Evolutionary conservation across 2,329 filamentous ascomycete species (phyloP), one percentile per base, ranked within the genome.

Genomic region (Hypomyces rosellus): DNA sequence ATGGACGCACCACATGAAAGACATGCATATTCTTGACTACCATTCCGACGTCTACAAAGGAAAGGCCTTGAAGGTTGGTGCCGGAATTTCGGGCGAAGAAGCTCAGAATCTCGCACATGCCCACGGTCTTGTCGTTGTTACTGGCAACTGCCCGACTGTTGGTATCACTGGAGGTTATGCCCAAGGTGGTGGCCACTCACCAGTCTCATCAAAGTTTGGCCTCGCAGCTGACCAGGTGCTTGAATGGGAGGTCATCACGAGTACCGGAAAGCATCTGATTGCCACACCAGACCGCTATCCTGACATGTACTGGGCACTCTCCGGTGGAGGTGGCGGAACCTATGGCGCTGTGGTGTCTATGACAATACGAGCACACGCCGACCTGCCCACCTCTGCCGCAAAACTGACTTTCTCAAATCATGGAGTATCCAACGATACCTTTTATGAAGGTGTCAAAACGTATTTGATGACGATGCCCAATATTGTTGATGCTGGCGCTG

Each of bases 261-360:
- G 71, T 0, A 59, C 61, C n/a, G 79, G 81, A 2, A 51, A 69
- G 14, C 58, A 74, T n/a, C 54, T 82, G 1, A 73, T 63, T 2
- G 79, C 78, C 0, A 74, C 69, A 4, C 69, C 67, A 1, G 59
- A 58, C 0, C 53, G 74, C 30, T 77, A 85, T 54, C 51, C 67
- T 0, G 81, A 85, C 47, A 67, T 86, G 1, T 85, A 80, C 66
- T 86, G 81, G 82, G 83, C 82, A 1, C 63, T 84, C 1, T 70
- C 70, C 41, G 81, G 81, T 4, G 80, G 82, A 0, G 81, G 82
- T 39, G 49, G 49, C 22, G 52, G 52, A 34, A 45, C 52, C 5
- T 54, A 50, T 20, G 52, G 45, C 9, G 49, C 41, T 20, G 52
- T 54, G 7, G 18, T 45, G 5, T 46, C 43, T 13, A 38, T 54